Base-by-base conservation (phyloP, 2,329 filamentous ascomycete genomes). In the Fusarium proliferatum region DNA sequence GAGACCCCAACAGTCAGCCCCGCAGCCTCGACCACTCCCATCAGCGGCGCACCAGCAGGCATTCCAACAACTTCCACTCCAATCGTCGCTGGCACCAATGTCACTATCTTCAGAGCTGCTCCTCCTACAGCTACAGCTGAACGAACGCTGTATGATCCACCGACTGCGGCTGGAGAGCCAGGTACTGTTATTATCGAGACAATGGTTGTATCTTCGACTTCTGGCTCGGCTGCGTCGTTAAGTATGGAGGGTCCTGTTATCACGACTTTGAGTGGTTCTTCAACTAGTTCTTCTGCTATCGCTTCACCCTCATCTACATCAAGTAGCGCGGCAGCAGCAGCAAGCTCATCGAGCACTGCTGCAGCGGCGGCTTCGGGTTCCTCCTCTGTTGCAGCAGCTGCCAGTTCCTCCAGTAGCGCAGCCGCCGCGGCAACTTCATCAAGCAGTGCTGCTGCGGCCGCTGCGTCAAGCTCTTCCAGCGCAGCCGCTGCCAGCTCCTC, bases 131-230 rank as follows among this genome's bases (percentile, higher is more conserved):
- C 49, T 3, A 58, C 69, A 4, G 64, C 57, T 69, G 57, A 16
- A 6, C 61, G 52, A 1, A 72, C 69, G 0, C 13, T 73, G 6
- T 72, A 72, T 0, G 48, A 65, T 17, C 59, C 69, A 2, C 69
- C 69, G 7, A 49, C 69, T 3, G 69, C 64, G 1, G 41, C 23
- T 28, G 53, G 42, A 1, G 66, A 71, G 5, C 61, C 71, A 16
- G 71, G 71, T 2, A 73, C 70, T 2, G 46, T 73, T 10, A 60
- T 73, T 10, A 26, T 73, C 3, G 56, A 67, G 13, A 73, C 65
- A 1, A 62, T 69, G 12, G 49, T 23, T 1, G 28, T 17, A 1
- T 41, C 48, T 10, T 23, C 28, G 0, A 36, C 52, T 10, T 38
- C 63, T 12, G 55, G 30, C 3, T 33, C 48, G 6, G 15, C 36